phyloP scores from a whole-genome alignment of 2,329 filamentous ascomycete genomes.

The Passalora sequoiae region DNA sequence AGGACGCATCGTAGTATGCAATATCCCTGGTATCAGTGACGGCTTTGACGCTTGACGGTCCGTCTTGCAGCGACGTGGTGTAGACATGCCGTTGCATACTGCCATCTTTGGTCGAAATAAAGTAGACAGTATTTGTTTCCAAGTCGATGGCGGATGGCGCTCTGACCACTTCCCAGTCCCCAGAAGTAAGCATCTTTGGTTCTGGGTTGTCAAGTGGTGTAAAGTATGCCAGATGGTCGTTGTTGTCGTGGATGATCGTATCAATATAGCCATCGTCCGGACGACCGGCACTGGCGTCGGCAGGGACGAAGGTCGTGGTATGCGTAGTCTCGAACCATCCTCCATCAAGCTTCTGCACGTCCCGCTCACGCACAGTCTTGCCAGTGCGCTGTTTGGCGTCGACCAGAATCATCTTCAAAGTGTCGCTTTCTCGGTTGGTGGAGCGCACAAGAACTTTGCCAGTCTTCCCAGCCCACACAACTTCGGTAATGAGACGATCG shows the following conservation, averaged over 20 bases:
- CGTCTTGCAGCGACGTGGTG: constrained; percentile 77
- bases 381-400: constrained; percentile 70
- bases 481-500: constrained; percentile 84
- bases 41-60: constrained; percentile 54
- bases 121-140: constrained; percentile 83
- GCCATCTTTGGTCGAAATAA: constrained; percentile 77
- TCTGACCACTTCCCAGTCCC: constrained; percentile 84
- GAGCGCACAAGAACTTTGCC: constrained; percentile 80
- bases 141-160: constrained; percentile 82
- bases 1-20: constrained; percentile 76
- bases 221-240: constrained; percentile 91
- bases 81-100: constrained; percentile 90
- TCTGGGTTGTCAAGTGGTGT: constrained; percentile 74
- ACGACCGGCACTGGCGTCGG: constrained; percentile 65
- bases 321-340: constrained; percentile 97
- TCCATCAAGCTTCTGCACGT: constrained; percentile 80
- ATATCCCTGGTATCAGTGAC: constrained; percentile 69
- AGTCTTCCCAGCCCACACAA: constrained; percentile 74
- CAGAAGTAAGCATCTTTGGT: constrained; percentile 81
- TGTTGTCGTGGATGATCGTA: constrained; percentile 76
- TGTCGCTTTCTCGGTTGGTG: constrained; percentile 88
- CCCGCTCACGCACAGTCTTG: constrained; percentile 70
- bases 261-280: constrained; percentile 87
- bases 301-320: constrained; percentile 77
- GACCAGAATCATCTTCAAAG: constrained; percentile 81